Percentiles rank a stretch among this genome's conserved stretches.
phyloP scores from a whole-genome alignment of 2,329 filamentous ascomycete genomes.

The Trichoderma guizhouense region DNA sequence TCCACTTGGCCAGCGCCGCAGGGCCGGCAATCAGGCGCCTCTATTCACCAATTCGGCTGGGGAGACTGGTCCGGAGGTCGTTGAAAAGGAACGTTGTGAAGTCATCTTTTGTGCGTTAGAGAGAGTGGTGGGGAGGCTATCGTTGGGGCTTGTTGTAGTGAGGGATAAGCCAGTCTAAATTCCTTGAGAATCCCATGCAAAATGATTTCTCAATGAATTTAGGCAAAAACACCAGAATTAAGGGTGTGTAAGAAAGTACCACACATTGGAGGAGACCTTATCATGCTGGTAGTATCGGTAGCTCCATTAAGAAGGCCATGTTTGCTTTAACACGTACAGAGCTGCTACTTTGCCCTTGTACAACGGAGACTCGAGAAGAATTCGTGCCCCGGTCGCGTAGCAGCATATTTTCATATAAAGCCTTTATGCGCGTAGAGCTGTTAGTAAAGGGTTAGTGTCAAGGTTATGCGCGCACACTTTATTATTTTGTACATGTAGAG shows the following conservation, averaged over 20 bases:
- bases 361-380: background rate
- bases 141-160: background rate
- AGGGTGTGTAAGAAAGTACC: background rate
- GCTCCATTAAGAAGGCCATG: too few relatives aligned
- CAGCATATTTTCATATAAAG: too few relatives aligned
- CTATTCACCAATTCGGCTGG: background rate
- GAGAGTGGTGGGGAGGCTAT: background rate
- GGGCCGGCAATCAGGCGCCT: background rate
- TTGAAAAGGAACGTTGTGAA: background rate
- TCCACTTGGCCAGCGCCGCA: background rate
- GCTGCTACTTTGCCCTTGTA: background rate
- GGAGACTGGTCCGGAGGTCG: background rate
- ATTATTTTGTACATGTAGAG: too few relatives aligned
- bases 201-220: rapidly evolving
- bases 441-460: too few relatives aligned
- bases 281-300: too few relatives aligned
- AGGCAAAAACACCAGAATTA: background rate
- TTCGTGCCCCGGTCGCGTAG: too few relatives aligned
- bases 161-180: background rate
- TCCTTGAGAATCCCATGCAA: background rate
- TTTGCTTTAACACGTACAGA: background rate
- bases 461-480: too few relatives aligned
- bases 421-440: too few relatives aligned
- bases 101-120: background rate
- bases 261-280: background rate